Evolutionary conservation across 2,329 filamentous ascomycete species (phyloP).

Genomic region (Diaporthe vaccinii): DNA sequence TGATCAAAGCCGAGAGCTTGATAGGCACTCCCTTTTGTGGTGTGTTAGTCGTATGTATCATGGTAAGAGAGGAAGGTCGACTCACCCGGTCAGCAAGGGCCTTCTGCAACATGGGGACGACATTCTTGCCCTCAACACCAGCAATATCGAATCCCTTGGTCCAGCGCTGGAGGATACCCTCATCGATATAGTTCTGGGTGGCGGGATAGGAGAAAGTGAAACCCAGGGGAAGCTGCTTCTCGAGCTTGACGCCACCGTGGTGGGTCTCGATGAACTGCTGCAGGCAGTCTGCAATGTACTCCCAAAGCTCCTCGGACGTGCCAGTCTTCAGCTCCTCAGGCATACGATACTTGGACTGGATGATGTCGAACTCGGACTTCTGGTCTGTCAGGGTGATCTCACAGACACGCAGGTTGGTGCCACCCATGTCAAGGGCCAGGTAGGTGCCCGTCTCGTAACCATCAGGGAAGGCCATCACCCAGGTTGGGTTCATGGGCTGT

Average conservation of each 20-base stretch:
- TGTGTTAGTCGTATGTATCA: conserved; percentile 44
- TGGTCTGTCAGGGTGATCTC: conserved; percentile 90
- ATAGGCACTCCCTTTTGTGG: conserved; percentile 85
- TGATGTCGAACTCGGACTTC: conserved; percentile 92
- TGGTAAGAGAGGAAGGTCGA: not conserved
- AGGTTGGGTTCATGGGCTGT: conserved; percentile 97
- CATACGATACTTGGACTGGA: conserved; percentile 96
- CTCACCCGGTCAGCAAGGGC: conserved; percentile 78
- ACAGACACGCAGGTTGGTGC: conserved; percentile 95
- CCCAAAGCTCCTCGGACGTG: conserved; percentile 88
- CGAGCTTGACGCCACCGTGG: conserved; percentile 74
- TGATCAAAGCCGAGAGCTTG: conserved; percentile 93
- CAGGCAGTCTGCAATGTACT: conserved; percentile 93
- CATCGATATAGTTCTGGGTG: conserved; percentile 92
- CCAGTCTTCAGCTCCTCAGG: conserved; percentile 93
- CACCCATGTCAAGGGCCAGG: conserved; percentile 94
- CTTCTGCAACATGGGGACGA: conserved; percentile 88
- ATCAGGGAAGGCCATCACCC: conserved; percentile 91
- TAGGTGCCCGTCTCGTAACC: conserved; percentile 90
- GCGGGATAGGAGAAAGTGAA: conserved; percentile 98
- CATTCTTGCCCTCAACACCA: conserved; percentile 90
- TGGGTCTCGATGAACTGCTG: conserved; percentile 91
- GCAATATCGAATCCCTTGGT: conserved; percentile 97
- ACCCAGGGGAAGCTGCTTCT: conserved; percentile 81
- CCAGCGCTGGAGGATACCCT: conserved; percentile 93